Conservation (phyloP, 352 stramenopile species). For the Phytophthora rubi region DNA sequence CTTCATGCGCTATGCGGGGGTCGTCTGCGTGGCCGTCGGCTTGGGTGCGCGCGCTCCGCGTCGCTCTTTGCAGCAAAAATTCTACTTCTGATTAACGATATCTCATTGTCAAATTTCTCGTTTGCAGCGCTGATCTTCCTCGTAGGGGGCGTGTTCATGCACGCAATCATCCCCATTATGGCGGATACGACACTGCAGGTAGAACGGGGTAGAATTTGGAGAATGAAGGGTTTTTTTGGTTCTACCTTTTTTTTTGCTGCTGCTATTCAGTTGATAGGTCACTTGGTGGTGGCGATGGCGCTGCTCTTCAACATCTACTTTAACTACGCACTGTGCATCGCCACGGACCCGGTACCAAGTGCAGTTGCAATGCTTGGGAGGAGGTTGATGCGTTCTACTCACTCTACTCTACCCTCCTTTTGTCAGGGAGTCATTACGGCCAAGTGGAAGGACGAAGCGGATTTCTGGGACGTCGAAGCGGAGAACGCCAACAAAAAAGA, state of each 20-base stretch:
- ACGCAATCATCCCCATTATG: conserved; percentile 63
- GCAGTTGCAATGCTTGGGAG: background rate
- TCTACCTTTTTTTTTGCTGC: background rate
- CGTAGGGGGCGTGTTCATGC: conserved; percentile 50
- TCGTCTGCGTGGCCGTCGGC: conserved; percentile 49
- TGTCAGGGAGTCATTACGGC: conserved; percentile 36
- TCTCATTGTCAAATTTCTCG: background rate
- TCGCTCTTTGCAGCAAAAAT: background rate
- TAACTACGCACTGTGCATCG: conserved; percentile 75
- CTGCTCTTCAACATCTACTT: conserved; percentile 76
- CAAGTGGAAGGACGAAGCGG: conserved; percentile 22
- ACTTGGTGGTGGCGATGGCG: conserved; percentile 38
- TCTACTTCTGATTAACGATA: background rate
- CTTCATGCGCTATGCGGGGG: conserved; percentile 54
- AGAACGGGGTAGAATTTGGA: background rate
- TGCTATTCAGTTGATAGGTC: conserved; percentile 35
- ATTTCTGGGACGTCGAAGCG: conserved; percentile 26
- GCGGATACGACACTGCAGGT: conserved; percentile 46
- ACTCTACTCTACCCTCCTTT: conserved; percentile 3
- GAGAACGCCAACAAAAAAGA: conserved; percentile 23
- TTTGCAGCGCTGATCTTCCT: conserved; percentile 48
- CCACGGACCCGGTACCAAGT: conserved; percentile 54
- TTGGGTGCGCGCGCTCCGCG: conserved; percentile 40
- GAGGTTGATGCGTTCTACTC: conserved; percentile 10
- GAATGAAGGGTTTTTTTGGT: background rate